Percentiles rank a stretch among this genome's conserved stretches.
phyloP scores from a whole-genome alignment of 2,329 filamentous ascomycete species.

The Neonectria ditissima region DNA sequence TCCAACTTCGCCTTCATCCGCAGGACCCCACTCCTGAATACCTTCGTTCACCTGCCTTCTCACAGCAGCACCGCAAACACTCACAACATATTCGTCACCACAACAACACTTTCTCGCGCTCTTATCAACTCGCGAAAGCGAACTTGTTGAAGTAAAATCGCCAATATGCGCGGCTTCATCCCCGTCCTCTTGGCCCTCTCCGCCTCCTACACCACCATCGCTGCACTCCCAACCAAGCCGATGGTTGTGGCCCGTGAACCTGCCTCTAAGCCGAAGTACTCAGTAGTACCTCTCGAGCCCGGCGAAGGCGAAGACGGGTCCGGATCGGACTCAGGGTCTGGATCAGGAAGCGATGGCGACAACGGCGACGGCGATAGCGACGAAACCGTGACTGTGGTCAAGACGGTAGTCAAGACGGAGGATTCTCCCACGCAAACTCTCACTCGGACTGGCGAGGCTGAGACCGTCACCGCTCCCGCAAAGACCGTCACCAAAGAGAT shows the following conservation, averaged over 20 bases:
- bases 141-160: slow-evolving; percentile 28
- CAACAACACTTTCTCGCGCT: background rate
- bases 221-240: slow-evolving; percentile 48
- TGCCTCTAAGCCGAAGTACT: slow-evolving; percentile 50
- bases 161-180: slow-evolving; percentile 49
- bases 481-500: slow-evolving; percentile 43
- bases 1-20: background rate
- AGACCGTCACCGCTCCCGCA: slow-evolving; percentile 45
- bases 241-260: slow-evolving; percentile 40
- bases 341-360: slow-evolving; percentile 26
- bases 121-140: background rate
- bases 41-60: background rate
- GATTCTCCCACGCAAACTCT: slow-evolving; percentile 45
- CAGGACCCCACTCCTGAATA: background rate
- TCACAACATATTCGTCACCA: background rate
- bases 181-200: slow-evolving; percentile 48
- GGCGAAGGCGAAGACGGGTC: slow-evolving; percentile 39
- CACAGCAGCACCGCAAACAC: background rate
- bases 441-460: slow-evolving; percentile 43
- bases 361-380: slow-evolving; percentile 34
- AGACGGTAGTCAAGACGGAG: slow-evolving; percentile 49
- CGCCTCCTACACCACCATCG: slow-evolving; percentile 40
- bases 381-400: slow-evolving; percentile 48
- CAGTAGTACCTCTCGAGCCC: slow-evolving; percentile 55
- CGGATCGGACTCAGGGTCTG: slow-evolving; percentile 37